These are phyloP conservation scores for Triadica sebifera DNA, from an alignment of 345 rosid species.

Conservation along the genomic window DNA sequence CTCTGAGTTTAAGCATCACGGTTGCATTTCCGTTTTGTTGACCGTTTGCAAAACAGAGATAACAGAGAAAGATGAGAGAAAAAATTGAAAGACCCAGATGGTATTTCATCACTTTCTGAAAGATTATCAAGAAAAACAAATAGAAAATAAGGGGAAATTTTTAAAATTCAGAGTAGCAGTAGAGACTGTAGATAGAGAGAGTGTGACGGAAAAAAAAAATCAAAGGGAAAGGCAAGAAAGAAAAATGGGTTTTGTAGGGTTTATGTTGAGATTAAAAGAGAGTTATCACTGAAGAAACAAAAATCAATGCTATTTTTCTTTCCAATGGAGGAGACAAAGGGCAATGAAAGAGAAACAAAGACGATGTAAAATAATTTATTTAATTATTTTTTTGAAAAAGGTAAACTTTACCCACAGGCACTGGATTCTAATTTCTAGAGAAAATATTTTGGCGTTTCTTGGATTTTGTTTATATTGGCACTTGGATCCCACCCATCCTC, in stretches of 20 bases:
- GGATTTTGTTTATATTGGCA: conserved; percentile 3
- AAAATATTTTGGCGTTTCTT: neutral
- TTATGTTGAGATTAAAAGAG: neutral
- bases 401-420: no score
- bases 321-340: neutral
- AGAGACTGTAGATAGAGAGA: conserved; percentile 7
- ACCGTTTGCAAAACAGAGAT: neutral
- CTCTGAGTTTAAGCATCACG: conserved; percentile 23
- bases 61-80: neutral
- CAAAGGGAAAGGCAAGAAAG: neutral
- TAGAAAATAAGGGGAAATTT: neutral
- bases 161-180: neutral
- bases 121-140: neutral
- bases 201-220: no score
- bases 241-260: neutral
- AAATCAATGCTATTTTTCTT: neutral
- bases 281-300: neutral
- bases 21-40: conserved; percentile 19
- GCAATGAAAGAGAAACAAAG: no score
- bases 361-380: no score
- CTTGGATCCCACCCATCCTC: neutral
- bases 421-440: neutral
- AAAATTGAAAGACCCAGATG: neutral
- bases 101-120: conserved; percentile 1
- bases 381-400: no score